A percentile compares a stretch with the other conserved stretches of the same genome.
Conservation (phyloP, 2,329 filamentous ascomycete species). For the Arthrobotrys pseudoclavata region DNA sequence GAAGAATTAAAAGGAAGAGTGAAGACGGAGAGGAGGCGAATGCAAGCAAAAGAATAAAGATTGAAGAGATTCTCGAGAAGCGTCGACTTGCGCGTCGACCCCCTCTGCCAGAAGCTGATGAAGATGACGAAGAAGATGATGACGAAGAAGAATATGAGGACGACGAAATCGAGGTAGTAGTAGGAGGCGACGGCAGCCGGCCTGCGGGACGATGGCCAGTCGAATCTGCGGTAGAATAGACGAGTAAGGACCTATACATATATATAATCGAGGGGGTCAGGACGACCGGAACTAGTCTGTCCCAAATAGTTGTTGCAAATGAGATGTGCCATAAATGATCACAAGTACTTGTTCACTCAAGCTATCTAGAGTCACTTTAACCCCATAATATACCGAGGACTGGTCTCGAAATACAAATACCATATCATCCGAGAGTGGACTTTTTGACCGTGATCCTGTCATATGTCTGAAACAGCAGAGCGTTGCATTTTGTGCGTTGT, state of each 20-base stretch:
- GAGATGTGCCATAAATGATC: too few relatives aligned
- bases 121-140: not conserved
- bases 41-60: constrained; percentile 33
- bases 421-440: constrained; percentile 4
- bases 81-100: constrained; percentile 2
- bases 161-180: not conserved
- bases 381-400: too few relatives aligned
- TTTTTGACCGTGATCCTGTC: not conserved
- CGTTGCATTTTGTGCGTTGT: constrained; percentile 56
- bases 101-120: constrained; percentile 1
- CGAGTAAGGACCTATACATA: too few relatives aligned
- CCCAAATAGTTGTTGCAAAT: too few relatives aligned
- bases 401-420: too few relatives aligned
- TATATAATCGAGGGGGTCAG: too few relatives aligned
- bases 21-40: not conserved
- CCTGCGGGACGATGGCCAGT: too few relatives aligned
- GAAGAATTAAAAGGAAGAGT: constrained; percentile 22
- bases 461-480: not conserved
- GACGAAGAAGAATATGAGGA: not conserved
- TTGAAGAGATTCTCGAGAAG: constrained; percentile 29
- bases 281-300: too few relatives aligned
- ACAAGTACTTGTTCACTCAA: too few relatives aligned
- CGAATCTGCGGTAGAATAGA: too few relatives aligned
- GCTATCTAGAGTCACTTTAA: too few relatives aligned
- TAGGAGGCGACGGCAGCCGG: not conserved